A percentile compares a stretch with the other conserved stretches of the same genome.
Conservation (phyloP, 495 filamentous ascomycete species). For the Penicillium angulare region DNA sequence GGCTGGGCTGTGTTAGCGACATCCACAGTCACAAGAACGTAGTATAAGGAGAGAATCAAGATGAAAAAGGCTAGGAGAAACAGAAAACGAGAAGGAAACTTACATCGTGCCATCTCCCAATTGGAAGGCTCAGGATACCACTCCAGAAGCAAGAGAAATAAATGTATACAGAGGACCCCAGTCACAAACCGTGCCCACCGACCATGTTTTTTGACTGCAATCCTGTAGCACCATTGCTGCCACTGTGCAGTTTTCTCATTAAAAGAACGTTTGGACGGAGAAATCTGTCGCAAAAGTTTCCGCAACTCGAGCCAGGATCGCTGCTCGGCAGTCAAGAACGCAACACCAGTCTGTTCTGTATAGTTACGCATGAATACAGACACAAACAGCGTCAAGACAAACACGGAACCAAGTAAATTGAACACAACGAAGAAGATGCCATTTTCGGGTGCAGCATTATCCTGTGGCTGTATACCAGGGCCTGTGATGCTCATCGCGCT, state of each 20-base stretch:
- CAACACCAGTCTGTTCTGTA: constrained; percentile 97
- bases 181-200: constrained; percentile 87
- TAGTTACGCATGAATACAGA: constrained; percentile 99
- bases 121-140: constrained; percentile 67
- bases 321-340: constrained; percentile 94
- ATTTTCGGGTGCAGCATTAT: constrained; percentile 72
- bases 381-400: constrained; percentile 96
- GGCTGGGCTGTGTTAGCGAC: constrained; percentile 36
- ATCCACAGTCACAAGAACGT: constrained; percentile 3
- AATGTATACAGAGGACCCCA: constrained; percentile 72
- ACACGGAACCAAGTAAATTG: constrained; percentile 95
- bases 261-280: constrained; percentile 83
- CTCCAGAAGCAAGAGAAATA: constrained; percentile 80
- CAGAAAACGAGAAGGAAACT: constrained; percentile 14
- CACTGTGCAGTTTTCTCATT: constrained; percentile 69
- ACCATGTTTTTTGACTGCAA: constrained; percentile 91
- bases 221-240: constrained; percentile 91
- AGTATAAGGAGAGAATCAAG: too few species aligned
- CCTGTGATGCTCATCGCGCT: constrained; percentile 81
- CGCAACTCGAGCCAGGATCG: constrained; percentile 94
- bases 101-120: constrained; percentile 66
- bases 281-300: constrained; percentile 89
- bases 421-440: constrained; percentile 93
- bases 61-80: too few species aligned
- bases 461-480: constrained; percentile 64